Evolutionary conservation across 2,329 filamentous ascomycete genomes (phyloP).

Genomic region (Trichophyton verrucosum): DNA sequence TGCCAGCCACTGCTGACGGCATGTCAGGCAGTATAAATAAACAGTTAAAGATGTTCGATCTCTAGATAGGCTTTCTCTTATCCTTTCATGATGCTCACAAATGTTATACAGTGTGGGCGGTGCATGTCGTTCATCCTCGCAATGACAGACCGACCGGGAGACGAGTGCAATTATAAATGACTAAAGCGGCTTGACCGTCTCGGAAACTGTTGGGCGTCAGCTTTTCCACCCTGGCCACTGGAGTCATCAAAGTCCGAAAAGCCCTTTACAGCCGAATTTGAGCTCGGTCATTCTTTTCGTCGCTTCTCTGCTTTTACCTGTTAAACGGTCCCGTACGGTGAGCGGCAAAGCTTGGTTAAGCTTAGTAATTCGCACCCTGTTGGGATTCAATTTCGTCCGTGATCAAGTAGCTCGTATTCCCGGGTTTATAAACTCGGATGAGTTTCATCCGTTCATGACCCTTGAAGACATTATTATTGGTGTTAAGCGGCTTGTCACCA

Average conservation of each 20-base stretch:
- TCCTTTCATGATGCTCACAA: neutral
- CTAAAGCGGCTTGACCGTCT: neutral
- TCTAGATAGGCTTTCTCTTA: neutral
- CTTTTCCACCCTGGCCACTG: neutral
- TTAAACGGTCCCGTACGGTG: neutral
- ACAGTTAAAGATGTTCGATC: neutral
- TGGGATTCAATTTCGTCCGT: neutral
- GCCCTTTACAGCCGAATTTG: neutral
- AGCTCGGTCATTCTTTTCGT: neutral
- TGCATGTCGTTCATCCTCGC: neutral
- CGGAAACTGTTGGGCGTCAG: neutral
- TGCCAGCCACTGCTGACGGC: neutral
- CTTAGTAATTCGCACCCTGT: neutral
- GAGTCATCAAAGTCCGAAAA: neutral
- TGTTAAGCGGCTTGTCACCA: too few species aligned
- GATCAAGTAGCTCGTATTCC: neutral
- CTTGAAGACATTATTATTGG: too few species aligned
- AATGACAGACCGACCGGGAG: neutral
- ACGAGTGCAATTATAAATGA: neutral
- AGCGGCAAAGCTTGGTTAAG: neutral
- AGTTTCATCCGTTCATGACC: neutral
- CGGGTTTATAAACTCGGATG: neutral
- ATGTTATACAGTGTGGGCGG: neutral
- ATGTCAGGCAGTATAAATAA: neutral
- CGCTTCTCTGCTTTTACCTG: neutral